Percentiles rank a stretch among this genome's conserved stretches.
phyloP scores from a whole-genome alignment of 768 basidiomycete genomes.

The Cyathus striatus region DNA sequence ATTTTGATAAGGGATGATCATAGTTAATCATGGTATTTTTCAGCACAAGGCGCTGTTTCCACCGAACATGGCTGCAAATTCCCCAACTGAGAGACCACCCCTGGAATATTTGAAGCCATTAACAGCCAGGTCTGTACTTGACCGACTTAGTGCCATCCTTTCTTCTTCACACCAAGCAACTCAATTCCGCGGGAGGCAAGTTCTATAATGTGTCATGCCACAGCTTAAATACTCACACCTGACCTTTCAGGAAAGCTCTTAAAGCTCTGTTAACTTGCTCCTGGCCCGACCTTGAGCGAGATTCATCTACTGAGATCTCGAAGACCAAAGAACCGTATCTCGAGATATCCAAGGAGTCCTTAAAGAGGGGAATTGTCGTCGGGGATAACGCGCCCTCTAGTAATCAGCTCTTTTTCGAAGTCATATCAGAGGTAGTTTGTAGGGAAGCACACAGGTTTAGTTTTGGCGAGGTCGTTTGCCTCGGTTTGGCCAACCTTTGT shows the following conservation, averaged over 20 bases:
- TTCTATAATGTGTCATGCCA: too few species aligned
- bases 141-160: slow-evolving; percentile 66
- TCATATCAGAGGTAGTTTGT: slow-evolving; percentile 66
- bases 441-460: slow-evolving; percentile 55
- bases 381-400: too few species aligned
- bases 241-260: slow-evolving; percentile 62
- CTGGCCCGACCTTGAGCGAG: slow-evolving; percentile 54
- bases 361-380: too few species aligned
- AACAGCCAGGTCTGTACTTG: slow-evolving; percentile 46
- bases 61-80: slow-evolving; percentile 49
- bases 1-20: background rate
- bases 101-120: slow-evolving; percentile 52
- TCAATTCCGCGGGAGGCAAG: slow-evolving; percentile 64
- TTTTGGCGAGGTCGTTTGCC: slow-evolving; percentile 69
- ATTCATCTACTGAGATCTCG: slow-evolving; percentile 47
- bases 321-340: too few species aligned
- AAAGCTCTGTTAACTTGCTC: slow-evolving; percentile 60
- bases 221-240: slow-evolving; percentile 6
- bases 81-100: slow-evolving; percentile 55
- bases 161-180: slow-evolving; percentile 48
- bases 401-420: slow-evolving; percentile 70
- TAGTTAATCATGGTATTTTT: slow-evolving; percentile 3
- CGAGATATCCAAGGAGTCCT: too few species aligned
- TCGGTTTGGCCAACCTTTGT: slow-evolving; percentile 82
- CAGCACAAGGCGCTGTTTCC: slow-evolving; percentile 80